These are phyloP conservation scores for Pseudogymnoascus sp. DNA, from an alignment of 2,329 filamentous ascomycete genomes.

Conservation along the genomic window DNA sequence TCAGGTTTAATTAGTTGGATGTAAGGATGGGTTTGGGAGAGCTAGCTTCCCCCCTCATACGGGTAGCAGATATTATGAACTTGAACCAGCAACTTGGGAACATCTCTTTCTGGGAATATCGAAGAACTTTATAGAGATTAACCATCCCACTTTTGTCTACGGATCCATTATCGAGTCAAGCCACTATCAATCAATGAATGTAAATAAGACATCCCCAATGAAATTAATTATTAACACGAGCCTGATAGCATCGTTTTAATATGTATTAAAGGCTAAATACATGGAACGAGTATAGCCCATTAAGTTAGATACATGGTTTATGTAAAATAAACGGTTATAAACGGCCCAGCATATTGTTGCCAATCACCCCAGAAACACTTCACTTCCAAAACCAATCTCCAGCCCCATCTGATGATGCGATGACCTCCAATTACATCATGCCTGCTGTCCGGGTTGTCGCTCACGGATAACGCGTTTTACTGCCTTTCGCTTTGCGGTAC, in stretches of 20 bases:
- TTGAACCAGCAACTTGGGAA: neutral
- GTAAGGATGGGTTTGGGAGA: neutral
- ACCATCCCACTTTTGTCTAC: neutral
- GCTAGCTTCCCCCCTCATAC: neutral
- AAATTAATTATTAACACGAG: neutral
- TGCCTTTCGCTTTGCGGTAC: slow-evolving; percentile 75
- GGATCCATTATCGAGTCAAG: neutral
- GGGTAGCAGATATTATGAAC: neutral
- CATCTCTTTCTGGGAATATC: neutral
- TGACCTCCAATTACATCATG: neutral
- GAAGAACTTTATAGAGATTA: neutral
- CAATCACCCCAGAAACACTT: neutral
- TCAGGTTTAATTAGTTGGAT: slow-evolving; percentile 18
- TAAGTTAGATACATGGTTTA: neutral
- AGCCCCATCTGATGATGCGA: neutral
- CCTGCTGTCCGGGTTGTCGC: slow-evolving; percentile 4
- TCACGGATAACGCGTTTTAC: slow-evolving; percentile 34
- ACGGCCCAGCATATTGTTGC: neutral
- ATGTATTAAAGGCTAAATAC: neutral
- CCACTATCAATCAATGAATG: neutral
- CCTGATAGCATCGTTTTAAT: neutral
- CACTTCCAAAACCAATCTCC: neutral
- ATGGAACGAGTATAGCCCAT: neutral
- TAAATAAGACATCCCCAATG: neutral
- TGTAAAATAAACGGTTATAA: neutral